Percentiles rank a stretch among this genome's conserved stretches.
Conservation (phyloP, 345 rosid species). For the Euphorbia tirucalli region DNA sequence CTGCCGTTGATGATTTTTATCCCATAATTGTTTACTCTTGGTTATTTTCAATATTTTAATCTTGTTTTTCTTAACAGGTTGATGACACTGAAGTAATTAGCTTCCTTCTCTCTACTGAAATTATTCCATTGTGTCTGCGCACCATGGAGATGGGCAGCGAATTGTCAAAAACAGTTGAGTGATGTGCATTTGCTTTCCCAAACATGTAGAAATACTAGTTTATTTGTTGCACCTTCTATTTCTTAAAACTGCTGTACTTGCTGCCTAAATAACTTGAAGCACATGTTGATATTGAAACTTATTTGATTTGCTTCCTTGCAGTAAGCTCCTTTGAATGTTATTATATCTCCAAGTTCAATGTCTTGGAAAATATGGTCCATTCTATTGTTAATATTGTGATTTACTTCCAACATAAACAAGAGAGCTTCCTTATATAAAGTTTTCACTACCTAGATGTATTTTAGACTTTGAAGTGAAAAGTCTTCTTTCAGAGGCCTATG, state of each 20-base stretch:
- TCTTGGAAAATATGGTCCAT: not conserved
- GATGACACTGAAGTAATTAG: slow-evolving; percentile 97
- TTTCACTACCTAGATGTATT: not conserved
- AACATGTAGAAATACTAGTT: not conserved
- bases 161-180: slow-evolving; percentile 90
- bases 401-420: not conserved
- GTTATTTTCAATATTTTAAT: not conserved
- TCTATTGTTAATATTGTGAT: not conserved
- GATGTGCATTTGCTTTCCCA: slow-evolving; percentile 1
- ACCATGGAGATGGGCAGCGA: slow-evolving; percentile 99
- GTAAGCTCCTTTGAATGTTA: not conserved
- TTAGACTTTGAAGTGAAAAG: not conserved
- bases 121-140: slow-evolving; percentile 87
- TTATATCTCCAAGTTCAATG: not conserved
- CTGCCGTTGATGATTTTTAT: not conserved
- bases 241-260: not conserved
- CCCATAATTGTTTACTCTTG: not conserved
- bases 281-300: not conserved
- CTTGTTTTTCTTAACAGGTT: slow-evolving; percentile 46
- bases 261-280: not conserved
- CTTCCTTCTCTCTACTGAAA: slow-evolving; percentile 95
- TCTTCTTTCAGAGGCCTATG: not conserved
- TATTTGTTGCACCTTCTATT: not conserved
- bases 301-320: not conserved
- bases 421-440: not conserved